Evolutionary conservation across 306 rosid species (phyloP), one percentile per base, ranked within the genome.

Genomic region (Nissolia schottii): DNA sequence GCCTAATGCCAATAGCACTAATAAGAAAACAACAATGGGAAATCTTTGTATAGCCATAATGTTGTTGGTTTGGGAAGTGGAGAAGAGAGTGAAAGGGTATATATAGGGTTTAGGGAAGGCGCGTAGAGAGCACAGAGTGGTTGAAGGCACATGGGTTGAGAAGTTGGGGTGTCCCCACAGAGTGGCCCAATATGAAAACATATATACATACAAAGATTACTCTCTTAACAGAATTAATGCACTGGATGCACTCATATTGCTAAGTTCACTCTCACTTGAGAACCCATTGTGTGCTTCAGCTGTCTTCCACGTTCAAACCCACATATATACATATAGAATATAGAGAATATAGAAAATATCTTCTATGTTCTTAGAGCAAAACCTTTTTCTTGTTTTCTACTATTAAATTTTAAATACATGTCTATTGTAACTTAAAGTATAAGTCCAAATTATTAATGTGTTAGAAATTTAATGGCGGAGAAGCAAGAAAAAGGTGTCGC

Each of bases 241-340:
- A 43, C 28, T 24, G 3, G 3, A 11, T 12, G 3, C 51, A 45
- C 11, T 7, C 1, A 2, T 15, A 15, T 0, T 8, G 4, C 2
- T 37, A 37, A 8, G 0, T 9, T 50, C 32, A 16, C 53, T 40
- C 50, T 29, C 62, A 24, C 46, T 40, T 35, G 40, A 35, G 40
- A 37, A 37, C 11, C 45, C 22, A 22, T 79, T 70, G 93, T 84
- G 90, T 84, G 85, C 59, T 80, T 77, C 59, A 64, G 93, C 90
- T 88, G 93, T 84, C 85, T 46, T 83, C 93, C 93, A 88, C 84
- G 53, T 76, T 41, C 66, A 24, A 25, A 2, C 24, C 35, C 49
- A 22, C 46, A 74, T n/a, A 23, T 2, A 29, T 5, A 1, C 19
- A 66, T 19, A 25, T n/a, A n/a, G n/a, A n/a, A n/a, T n/a, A n/a